Evolutionary conservation across 2,329 filamentous ascomycete genomes (phyloP).

Genomic region (Sclerotinia sclerotiorum): DNA sequence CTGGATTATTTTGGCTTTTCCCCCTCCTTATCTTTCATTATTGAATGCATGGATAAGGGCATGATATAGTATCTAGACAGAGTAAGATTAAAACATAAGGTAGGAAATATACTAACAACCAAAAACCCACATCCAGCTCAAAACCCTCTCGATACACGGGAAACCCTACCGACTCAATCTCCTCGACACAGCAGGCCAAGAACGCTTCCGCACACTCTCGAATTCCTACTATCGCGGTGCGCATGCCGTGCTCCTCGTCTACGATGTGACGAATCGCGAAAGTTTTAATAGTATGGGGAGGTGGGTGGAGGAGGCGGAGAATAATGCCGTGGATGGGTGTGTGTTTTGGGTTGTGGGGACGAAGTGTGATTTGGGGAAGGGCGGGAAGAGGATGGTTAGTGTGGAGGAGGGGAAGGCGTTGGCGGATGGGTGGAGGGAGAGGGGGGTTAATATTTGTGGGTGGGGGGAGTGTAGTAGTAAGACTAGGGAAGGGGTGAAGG

Average conservation of each 20-base stretch:
- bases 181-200: conserved; percentile 89
- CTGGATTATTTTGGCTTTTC: neutral
- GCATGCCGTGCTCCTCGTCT: conserved; percentile 91
- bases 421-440: conserved; percentile 40
- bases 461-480: conserved; percentile 57
- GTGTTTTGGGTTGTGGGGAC: conserved; percentile 53
- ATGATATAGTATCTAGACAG: neutral
- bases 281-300: conserved; percentile 53
- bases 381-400: conserved; percentile 47
- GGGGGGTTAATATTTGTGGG: conserved; percentile 43
- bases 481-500: conserved; percentile 52
- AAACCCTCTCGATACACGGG: conserved; percentile 53
- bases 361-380: conserved; percentile 49
- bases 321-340: conserved; percentile 50
- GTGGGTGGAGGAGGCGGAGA: conserved; percentile 55
- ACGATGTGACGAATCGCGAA: conserved; percentile 74
- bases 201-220: conserved; percentile 92
- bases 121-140: conserved; percentile 44
- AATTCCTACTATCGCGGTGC: conserved; percentile 95
- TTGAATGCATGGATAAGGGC: neutral
- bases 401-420: conserved; percentile 50
- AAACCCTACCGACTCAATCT: conserved; percentile 54
- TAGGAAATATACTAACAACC: neutral
- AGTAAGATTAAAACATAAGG: no score
- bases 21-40: neutral